phyloP scores from a whole-genome alignment of 306 rosid species.

The Psophocarpus tetragonolobus region DNA sequence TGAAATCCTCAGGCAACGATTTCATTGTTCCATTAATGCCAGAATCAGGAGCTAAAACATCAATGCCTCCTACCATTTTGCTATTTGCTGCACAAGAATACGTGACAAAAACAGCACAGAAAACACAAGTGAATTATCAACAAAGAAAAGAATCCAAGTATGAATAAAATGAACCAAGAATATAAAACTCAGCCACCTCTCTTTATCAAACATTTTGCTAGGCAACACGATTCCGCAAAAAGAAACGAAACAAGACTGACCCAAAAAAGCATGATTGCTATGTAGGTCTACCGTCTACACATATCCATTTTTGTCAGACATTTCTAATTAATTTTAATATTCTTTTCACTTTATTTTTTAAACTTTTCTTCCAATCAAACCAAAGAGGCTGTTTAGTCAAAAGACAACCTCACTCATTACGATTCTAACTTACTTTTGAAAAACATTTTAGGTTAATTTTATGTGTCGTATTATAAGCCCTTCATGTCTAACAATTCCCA shows the following conservation, averaged over 20 bases:
- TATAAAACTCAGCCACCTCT: conserved; percentile 3
- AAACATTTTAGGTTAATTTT: not conserved
- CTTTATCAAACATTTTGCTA: not conserved
- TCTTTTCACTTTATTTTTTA: not conserved
- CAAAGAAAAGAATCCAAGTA: not conserved
- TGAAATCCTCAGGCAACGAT: conserved; percentile 33
- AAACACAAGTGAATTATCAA: not conserved
- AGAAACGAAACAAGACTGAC: not conserved
- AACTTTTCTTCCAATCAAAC: not conserved
- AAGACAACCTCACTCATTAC: not conserved
- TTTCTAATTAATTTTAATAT: not conserved
- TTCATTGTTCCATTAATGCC: conserved; percentile 6
- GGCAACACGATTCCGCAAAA: not conserved
- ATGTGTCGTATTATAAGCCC: not conserved
- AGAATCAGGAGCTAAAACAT: not conserved
- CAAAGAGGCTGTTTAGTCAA: not conserved
- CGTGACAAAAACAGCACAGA: conserved; percentile 9
- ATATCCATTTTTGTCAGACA: not conserved
- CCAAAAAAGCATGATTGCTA: not conserved
- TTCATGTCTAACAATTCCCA: not conserved
- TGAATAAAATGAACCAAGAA: not conserved
- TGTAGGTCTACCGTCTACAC: not conserved
- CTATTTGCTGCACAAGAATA: conserved; percentile 14
- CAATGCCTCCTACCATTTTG: conserved; percentile 32
- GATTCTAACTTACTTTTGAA: not conserved